These are phyloP conservation scores for Exserohilum rostratum DNA, from an alignment of 2,329 filamentous ascomycete genomes.

Conservation along the genomic window DNA sequence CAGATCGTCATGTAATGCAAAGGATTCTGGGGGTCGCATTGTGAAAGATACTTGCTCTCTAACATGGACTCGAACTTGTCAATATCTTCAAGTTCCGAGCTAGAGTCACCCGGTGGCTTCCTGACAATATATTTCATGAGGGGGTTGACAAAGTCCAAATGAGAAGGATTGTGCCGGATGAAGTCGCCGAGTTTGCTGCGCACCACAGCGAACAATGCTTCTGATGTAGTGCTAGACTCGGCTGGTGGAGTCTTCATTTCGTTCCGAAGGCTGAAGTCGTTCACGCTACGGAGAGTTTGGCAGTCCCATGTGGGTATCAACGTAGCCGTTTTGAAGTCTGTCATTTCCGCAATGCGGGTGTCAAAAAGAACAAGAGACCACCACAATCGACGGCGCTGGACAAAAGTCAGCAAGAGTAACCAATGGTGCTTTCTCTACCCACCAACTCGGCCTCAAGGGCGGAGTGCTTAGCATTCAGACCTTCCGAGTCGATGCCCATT, in stretches of 20 bases:
- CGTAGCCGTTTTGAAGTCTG: slow-evolving; percentile 58
- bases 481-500: slow-evolving; percentile 66
- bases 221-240: slow-evolving; percentile 51
- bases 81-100: slow-evolving; percentile 36
- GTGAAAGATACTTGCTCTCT: slow-evolving; percentile 47
- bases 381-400: slow-evolving; percentile 63
- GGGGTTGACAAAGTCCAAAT: slow-evolving; percentile 57
- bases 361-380: slow-evolving; percentile 67
- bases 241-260: slow-evolving; percentile 49
- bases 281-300: slow-evolving; percentile 57
- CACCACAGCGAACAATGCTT: slow-evolving; percentile 60
- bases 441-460: slow-evolving; percentile 63
- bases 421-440: background rate
- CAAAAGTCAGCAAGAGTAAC: background rate
- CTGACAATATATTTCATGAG: slow-evolving; percentile 49
- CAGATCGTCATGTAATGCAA: slow-evolving; percentile 57
- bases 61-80: slow-evolving; percentile 47
- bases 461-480: slow-evolving; percentile 55
- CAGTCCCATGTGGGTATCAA: slow-evolving; percentile 57
- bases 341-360: slow-evolving; percentile 57
- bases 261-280: slow-evolving; percentile 55
- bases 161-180: slow-evolving; percentile 47
- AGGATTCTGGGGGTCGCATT: slow-evolving; percentile 32
- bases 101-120: slow-evolving; percentile 13
- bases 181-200: slow-evolving; percentile 56